These are phyloP conservation scores for Rosellinia necatrix DNA, from an alignment of 2,329 filamentous ascomycete species.

Conservation along the genomic window DNA sequence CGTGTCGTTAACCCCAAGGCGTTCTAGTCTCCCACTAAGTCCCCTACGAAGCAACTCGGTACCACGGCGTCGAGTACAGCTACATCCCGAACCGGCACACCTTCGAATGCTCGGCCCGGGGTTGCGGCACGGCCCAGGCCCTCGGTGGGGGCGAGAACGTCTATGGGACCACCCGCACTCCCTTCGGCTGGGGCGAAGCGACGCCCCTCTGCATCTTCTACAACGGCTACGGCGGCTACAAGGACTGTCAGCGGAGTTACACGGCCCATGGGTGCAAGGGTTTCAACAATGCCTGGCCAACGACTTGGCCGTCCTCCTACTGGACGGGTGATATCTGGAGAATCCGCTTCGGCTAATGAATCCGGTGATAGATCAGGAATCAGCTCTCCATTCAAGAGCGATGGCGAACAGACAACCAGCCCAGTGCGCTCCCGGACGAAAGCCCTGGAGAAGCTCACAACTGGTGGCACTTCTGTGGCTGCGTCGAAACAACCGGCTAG, in stretches of 20 bases:
- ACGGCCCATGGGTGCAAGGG: slow-evolving; percentile 48
- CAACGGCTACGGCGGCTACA: slow-evolving; percentile 42
- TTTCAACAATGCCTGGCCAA: slow-evolving; percentile 43
- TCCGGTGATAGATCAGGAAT: slow-evolving; percentile 45
- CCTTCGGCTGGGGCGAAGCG: slow-evolving; percentile 51
- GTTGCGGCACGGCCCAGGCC: slow-evolving; percentile 57
- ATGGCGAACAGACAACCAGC: slow-evolving; percentile 56
- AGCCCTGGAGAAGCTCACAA: slow-evolving; percentile 57
- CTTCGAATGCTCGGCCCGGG: slow-evolving; percentile 58
- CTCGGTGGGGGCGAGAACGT: slow-evolving; percentile 61
- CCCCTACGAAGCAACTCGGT: slow-evolving; percentile 74
- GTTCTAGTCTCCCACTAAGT: slow-evolving; percentile 73
- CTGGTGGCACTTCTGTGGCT: slow-evolving; percentile 40
- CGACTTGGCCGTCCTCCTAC: slow-evolving; percentile 46
- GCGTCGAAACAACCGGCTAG: slow-evolving; percentile 39
- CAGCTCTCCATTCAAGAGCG: slow-evolving; percentile 56
- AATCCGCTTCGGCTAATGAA: slow-evolving; percentile 51
- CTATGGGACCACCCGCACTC: slow-evolving; percentile 69
- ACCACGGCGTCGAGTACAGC: slow-evolving; percentile 59
- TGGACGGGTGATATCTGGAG: slow-evolving; percentile 51
- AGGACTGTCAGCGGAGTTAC: slow-evolving; percentile 38
- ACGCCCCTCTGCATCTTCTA: slow-evolving; percentile 51
- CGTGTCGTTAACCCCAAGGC: slow-evolving; percentile 13
- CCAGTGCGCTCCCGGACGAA: slow-evolving; percentile 56
- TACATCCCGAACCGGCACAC: slow-evolving; percentile 68